Conservation (phyloP, 2,329 filamentous ascomycete genomes). For the Colletotrichum simmondsii region DNA sequence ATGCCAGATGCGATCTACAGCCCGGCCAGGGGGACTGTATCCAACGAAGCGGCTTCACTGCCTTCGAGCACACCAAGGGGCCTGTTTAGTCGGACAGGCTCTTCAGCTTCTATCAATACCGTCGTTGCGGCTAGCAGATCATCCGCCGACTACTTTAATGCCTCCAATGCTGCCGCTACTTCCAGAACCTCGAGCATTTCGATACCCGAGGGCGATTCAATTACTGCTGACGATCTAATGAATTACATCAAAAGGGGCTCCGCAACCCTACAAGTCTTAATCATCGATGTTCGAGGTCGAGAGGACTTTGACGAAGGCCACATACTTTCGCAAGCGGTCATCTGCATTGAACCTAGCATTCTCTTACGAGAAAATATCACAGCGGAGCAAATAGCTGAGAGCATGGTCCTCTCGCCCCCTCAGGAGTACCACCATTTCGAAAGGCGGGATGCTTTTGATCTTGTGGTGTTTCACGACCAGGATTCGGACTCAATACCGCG, state of each 20-base stretch:
- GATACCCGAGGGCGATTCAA: conserved; percentile 65
- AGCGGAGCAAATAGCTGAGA: conserved; percentile 71
- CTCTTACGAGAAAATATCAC: conserved; percentile 75
- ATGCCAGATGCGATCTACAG: conserved; percentile 82
- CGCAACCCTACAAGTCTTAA: conserved; percentile 69
- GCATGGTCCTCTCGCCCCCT: conserved; percentile 76
- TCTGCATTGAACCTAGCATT: conserved; percentile 88
- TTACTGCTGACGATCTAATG: conserved; percentile 77
- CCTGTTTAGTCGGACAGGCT: conserved; percentile 66
- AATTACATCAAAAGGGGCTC: conserved; percentile 69
- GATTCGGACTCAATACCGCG: conserved; percentile 63
- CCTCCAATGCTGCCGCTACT: conserved; percentile 38
- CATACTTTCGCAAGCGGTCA: conserved; percentile 83
- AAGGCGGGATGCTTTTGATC: conserved; percentile 78
- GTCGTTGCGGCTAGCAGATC: conserved; percentile 35
- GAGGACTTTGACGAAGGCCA: conserved; percentile 89
- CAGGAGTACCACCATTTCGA: conserved; percentile 81
- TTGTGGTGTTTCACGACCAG: conserved; percentile 93
- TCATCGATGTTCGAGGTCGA: conserved; percentile 87
- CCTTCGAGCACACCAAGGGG: conserved; percentile 74
- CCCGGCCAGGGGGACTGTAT: conserved; percentile 77
- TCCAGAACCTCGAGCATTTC: conserved; percentile 41
- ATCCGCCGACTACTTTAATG: conserved; percentile 46
- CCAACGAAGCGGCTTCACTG: conserved; percentile 71
- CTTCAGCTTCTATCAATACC: conserved; percentile 38